These are phyloP conservation scores for Fusarium tuaranense DNA, from an alignment of 2,329 filamentous ascomycete genomes.

Conservation along the genomic window DNA sequence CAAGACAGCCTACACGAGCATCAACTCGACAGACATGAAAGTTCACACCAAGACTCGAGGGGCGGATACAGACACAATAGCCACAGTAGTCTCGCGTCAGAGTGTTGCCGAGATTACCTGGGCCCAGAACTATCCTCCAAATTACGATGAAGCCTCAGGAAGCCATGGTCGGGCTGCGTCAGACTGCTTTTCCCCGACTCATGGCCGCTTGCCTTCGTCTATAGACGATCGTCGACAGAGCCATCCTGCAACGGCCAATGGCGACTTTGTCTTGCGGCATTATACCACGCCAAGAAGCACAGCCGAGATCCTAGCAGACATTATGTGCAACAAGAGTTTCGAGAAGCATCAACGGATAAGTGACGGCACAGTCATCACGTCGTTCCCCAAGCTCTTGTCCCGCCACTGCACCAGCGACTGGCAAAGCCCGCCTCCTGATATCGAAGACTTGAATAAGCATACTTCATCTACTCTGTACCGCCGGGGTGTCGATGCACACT, in stretches of 20 bases:
- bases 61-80: slow-evolving; percentile 33
- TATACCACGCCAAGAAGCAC: slow-evolving; percentile 32
- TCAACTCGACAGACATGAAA: slow-evolving; percentile 37
- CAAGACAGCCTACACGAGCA: slow-evolving; percentile 45
- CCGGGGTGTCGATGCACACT: slow-evolving; percentile 49
- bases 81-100: slow-evolving; percentile 46
- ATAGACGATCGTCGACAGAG: slow-evolving; percentile 29
- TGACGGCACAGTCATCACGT: slow-evolving; percentile 46
- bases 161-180: slow-evolving; percentile 32
- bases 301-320: slow-evolving; percentile 35
- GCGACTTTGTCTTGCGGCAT: slow-evolving; percentile 37
- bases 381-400: slow-evolving; percentile 49
- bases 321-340: slow-evolving; percentile 31
- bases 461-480: slow-evolving; percentile 38
- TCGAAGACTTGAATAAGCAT: slow-evolving; percentile 24
- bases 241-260: slow-evolving; percentile 6
- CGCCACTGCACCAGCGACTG: slow-evolving; percentile 50
- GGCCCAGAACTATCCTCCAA: slow-evolving; percentile 29
- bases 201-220: slow-evolving; percentile 15
- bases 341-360: slow-evolving; percentile 29
- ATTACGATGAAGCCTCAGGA: not conserved
- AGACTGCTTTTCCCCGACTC: slow-evolving; percentile 34
- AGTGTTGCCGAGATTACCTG: slow-evolving; percentile 49
- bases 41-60: slow-evolving; percentile 35
- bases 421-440: slow-evolving; percentile 39